Evolutionary conservation across 1,284 basidiomycete species (phyloP), one percentile per base, ranked within the genome.

Genomic region (Sphagnurus paluster): DNA sequence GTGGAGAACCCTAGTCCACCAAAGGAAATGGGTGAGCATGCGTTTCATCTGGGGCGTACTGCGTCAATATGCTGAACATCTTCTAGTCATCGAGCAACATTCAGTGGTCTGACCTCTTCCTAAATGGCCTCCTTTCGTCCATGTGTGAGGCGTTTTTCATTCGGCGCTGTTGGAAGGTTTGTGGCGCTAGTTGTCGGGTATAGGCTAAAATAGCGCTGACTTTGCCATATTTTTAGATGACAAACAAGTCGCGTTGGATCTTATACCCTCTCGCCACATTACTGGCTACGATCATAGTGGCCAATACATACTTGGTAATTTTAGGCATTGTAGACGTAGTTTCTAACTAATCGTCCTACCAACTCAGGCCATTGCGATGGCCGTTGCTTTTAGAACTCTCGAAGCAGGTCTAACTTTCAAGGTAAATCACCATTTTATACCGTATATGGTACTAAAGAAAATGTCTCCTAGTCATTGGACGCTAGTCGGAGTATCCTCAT

Each of bases 81-180:
- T 10, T 28, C 6, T 42, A 75, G 74, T 72, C 67, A 33, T 62
- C 64, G 2, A 70, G 64, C 42, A 57, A 55, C 1, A 60, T 75
- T 10, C 63, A 71, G 48, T 74, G 69, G 66, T 60, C 66, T 0
- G 73, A 77, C 42, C 57, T 76, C 25, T 70, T 78, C 41, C 46
- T 76, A 20, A 77, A 77, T 54, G 74, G 73, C 2, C 49, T 72
- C 4, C 69, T 79, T 26, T 74, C 70, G 55, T 60, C 65, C 28
- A 43, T 74, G 16, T 77, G 75, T 53, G 70, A 78, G 55, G 59
- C 60, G 1, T 79, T 72, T 50, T 72, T 75, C 35, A 69, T 79
- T 23, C 61, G 67, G 21, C 61, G 72, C 43, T 77, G 76, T 46
- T 79, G 74, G 72, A 76, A 74, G 67, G 78, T 74, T 29, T 14